phyloP scores from a whole-genome alignment of 257 asterid species.

The Primulina tabacum region DNA sequence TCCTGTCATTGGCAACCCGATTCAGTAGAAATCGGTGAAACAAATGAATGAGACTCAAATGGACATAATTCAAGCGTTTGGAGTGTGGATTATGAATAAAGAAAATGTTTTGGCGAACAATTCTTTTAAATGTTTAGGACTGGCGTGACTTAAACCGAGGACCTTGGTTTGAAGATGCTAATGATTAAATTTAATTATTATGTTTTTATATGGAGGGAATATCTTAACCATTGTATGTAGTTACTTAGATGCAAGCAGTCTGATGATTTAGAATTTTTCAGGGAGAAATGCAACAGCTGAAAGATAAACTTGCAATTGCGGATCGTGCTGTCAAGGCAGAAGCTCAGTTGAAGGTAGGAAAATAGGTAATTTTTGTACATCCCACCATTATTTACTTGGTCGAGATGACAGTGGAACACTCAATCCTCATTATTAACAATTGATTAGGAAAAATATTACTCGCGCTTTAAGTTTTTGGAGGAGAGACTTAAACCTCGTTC shows the following conservation, averaged over 20 bases:
- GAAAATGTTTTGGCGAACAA: not conserved
- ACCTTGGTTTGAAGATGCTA: not conserved
- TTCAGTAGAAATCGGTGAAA: not conserved
- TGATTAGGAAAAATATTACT: slow-evolving; percentile 73
- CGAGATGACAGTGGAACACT: slow-evolving; percentile 11
- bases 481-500: not conserved
- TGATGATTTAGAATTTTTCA: slow-evolving; percentile 18
- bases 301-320: slow-evolving; percentile 69
- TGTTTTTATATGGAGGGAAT: not conserved
- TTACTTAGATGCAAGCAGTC: not conserved
- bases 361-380: slow-evolving; percentile 13
- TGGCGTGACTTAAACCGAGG: not conserved
- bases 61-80: not conserved
- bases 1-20: slow-evolving; percentile 8
- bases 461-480: not conserved
- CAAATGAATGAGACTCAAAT: not conserved
- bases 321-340: slow-evolving; percentile 87
- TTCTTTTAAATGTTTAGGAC: not conserved
- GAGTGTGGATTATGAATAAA: not conserved
- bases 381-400: slow-evolving; percentile 15
- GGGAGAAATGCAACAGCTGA: slow-evolving; percentile 85
- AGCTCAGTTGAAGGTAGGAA: slow-evolving; percentile 71
- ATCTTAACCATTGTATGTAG: not conserved
- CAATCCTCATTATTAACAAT: slow-evolving; percentile 17
- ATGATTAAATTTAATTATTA: no score